Evolutionary conservation across 2,329 filamentous ascomycete species (phyloP), one percentile per base, ranked within the genome.

Genomic region (Emergomyces africanus): DNA sequence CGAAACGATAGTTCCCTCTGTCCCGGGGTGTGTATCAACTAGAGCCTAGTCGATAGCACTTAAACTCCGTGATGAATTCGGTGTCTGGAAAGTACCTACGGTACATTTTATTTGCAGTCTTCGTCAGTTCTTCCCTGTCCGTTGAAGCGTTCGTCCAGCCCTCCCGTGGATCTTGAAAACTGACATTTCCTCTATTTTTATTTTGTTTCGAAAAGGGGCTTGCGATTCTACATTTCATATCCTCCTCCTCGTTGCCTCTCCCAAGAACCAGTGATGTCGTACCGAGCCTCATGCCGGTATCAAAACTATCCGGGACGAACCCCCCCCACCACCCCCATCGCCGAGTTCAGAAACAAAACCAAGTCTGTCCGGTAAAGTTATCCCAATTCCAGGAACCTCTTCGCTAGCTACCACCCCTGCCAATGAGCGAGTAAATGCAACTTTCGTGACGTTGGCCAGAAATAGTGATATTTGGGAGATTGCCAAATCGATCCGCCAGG

Each of bases 381-480:
- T 28, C 30, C 42, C 44, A 51, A n/a, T 23, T 2, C 44, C 14
- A 44, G 50, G 20, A 20, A 10, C 57, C 20, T n/a, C 54, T 50
- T 2, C 51, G 3, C 59, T 57, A 5, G 25, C 14, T 41, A 14
- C 25, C 4, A 55, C 42, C 25, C 37, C 55, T 30, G 54, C 42
- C 54, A 12, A 60, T 20, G 83, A 85, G 61, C 88, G 89, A 68
- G 89, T 95, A 81, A 99, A 99, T 75, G 94, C 95, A 56, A 99
- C 94, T 12, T 99, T 99, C 70, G 90, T 99, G 57, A 96, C 91
- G 25, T 83, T 99, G 62, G 94, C 94, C 58, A 87, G 94, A 68
- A 99, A 99, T 77, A 81, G 79, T 59, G 94, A 99, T 70, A 78
- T 97, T 33, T 99, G 94, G 94, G 94, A 99, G 56, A 96, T 99